These are phyloP conservation scores for Paecilomyces formosus DNA, from an alignment of 2,329 filamentous ascomycete species.

Conservation along the genomic window DNA sequence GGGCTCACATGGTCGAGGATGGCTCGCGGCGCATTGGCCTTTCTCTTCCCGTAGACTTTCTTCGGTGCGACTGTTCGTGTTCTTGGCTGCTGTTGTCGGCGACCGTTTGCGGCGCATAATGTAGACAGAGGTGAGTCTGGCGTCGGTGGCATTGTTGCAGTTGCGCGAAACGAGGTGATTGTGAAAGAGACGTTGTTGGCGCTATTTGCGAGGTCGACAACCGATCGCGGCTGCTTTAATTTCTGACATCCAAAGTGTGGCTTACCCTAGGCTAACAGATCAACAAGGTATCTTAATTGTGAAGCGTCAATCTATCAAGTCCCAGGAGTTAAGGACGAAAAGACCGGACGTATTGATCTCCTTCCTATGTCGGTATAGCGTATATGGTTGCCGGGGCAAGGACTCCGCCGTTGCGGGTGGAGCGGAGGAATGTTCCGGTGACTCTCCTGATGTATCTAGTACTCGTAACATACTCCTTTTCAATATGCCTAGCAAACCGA, in stretches of 20 bases:
- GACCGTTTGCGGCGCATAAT: not conserved
- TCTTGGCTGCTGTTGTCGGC: not conserved
- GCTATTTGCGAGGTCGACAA: not conserved
- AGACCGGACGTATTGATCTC: not conserved
- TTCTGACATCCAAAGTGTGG: not conserved
- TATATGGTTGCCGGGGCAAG: not conserved
- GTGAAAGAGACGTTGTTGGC: not conserved
- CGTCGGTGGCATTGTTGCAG: not conserved
- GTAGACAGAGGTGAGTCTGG: not conserved
- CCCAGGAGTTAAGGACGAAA: not conserved
- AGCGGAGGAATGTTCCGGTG: not conserved
- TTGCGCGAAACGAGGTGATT: not conserved
- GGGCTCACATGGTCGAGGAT: constrained; percentile 9
- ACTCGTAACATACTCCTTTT: too few species aligned
- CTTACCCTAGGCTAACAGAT: not conserved
- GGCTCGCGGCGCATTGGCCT: constrained; percentile 6
- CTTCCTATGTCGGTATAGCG: not conserved
- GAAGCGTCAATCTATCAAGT: not conserved
- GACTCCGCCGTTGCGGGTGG: not conserved
- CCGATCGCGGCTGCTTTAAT: not conserved
- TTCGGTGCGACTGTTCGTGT: constrained; percentile 2
- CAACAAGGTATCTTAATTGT: not conserved
- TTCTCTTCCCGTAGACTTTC: constrained; percentile 10
- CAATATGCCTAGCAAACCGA: too few species aligned
- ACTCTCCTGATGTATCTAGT: not conserved